These are phyloP conservation scores for Diaporthe ilicicola DNA, from an alignment of 2,329 filamentous ascomycete genomes.

Conservation along the genomic window DNA sequence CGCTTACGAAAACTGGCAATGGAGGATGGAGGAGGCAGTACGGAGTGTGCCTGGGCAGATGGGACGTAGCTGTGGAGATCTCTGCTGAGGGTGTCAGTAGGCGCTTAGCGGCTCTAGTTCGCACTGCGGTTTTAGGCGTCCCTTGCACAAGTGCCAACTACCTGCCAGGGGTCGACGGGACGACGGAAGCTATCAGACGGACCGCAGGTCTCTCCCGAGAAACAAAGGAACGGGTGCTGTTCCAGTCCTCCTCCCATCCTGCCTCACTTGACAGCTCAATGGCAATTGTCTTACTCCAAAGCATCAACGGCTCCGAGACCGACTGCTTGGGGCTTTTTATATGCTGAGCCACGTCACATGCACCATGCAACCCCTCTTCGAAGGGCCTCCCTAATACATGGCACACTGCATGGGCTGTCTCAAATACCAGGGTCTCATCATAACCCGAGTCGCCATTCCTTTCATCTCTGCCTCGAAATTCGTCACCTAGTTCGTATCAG, in stretches of 20 bases:
- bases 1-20: neutral
- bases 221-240: neutral
- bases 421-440: neutral
- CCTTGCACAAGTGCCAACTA: neutral
- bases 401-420: neutral
- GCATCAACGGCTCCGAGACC: neutral
- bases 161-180: neutral
- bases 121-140: neutral
- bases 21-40: neutral
- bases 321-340: neutral
- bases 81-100: neutral
- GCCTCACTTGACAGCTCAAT: neutral
- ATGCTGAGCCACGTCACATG: too few species aligned
- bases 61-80: too few species aligned
- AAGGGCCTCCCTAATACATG: neutral
- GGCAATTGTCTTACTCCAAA: neutral
- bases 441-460: neutral
- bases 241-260: neutral
- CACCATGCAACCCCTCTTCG: neutral
- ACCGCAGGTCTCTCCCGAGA: neutral
- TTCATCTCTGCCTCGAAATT: neutral
- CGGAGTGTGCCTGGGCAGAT: too few species aligned
- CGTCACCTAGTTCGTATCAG: conserved; percentile 5
- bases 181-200: neutral
- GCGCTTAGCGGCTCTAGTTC: neutral